Base-by-base conservation (phyloP, 106 monocot genomes). In the Allium cepa region DNA sequence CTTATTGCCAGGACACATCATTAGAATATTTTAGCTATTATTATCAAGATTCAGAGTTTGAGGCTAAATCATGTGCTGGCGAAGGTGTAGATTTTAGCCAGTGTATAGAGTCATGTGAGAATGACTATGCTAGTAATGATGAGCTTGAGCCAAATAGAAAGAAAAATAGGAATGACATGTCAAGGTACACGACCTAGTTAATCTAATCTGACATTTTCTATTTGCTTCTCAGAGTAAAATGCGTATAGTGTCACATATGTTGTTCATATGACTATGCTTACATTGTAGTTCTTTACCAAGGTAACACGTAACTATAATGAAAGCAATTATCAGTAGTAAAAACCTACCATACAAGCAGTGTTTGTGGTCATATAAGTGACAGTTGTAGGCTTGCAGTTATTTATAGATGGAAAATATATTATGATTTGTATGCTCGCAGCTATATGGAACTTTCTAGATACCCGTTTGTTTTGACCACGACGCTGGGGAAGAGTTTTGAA, bases 1-100 rank as follows among this genome's bases (percentile, higher is more conserved):
- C 87, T 22, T 92, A 87, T 62, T 99, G 99, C 75, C 76, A 79
- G 66, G 99, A 93, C 36, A 90, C 85, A 50, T 68, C 85, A 26
- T 14, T 99, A 26, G 99, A 99, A 74, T 93, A 99, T 71, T 82
- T 79, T 63, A 80, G 93, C 47, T 82, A 78, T 64, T 93, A 87
- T 76, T 47, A 87, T 57, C 75, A 85, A 63, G 58, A 59, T 49
- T 28, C 26, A 69, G 82, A 90, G 55, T n/a, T 47, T 8, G 71
- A 69, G 68, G 53, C 47, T 46, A 70, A 56, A 76, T 53, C 14
- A 22, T 67, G 15, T 69, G 8, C 14, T 65, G 57, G 62, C 63
- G 83, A 69, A 61, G 67, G 16, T 61, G 18, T 51, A 26, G 63
- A 72, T 60, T 71, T 64, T 69, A 60, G 8, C 62, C 52, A 57